A percentile compares a stretch with the other conserved stretches of the same genome.
phyloP scores from a whole-genome alignment of 352 stramenopile genomes.

The Aphanomyces astaci region DNA sequence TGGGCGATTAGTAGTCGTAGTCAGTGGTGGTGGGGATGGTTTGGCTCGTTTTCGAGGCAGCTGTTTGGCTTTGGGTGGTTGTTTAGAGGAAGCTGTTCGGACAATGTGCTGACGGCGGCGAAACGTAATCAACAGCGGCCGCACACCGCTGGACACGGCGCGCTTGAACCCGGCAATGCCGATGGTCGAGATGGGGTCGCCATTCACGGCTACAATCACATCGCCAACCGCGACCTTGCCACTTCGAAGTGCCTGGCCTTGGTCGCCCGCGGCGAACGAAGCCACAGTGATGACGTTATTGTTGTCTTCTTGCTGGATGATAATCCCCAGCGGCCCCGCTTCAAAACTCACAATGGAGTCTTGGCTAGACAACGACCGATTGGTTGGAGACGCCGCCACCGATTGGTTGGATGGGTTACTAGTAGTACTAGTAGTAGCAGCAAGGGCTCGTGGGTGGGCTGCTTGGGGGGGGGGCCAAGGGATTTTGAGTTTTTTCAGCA shows the following conservation, averaged over 20 bases:
- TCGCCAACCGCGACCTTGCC: slow-evolving; percentile 66
- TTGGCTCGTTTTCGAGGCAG: not conserved
- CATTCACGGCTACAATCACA: slow-evolving; percentile 74
- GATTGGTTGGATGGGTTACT: no score
- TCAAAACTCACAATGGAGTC: slow-evolving; percentile 62
- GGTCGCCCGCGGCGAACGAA: slow-evolving; percentile 63
- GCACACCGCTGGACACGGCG: slow-evolving; percentile 45
- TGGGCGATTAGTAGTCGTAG: no score
- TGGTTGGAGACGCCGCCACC: not conserved
- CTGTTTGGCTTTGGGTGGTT: not conserved
- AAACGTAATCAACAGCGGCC: slow-evolving; percentile 67
- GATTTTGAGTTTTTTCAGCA: slow-evolving; percentile 17
- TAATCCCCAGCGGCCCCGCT: slow-evolving; percentile 58
- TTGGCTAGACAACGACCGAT: slow-evolving; percentile 25
- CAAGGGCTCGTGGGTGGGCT: not conserved
- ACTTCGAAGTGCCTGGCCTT: slow-evolving; percentile 63
- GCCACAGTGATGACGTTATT: slow-evolving; percentile 72
- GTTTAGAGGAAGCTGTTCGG: no score
- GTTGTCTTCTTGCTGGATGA: slow-evolving; percentile 74
- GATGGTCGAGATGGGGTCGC: slow-evolving; percentile 41
- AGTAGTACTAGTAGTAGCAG: no score
- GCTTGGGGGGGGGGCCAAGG: not conserved
- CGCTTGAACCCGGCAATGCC: slow-evolving; percentile 79
- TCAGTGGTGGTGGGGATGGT: no score
- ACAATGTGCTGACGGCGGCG: slow-evolving; percentile 28